These are phyloP conservation scores for Gracilaria gracilis DNA, from an alignment of 23 red algal genomes.

Conservation along the genomic window DNA sequence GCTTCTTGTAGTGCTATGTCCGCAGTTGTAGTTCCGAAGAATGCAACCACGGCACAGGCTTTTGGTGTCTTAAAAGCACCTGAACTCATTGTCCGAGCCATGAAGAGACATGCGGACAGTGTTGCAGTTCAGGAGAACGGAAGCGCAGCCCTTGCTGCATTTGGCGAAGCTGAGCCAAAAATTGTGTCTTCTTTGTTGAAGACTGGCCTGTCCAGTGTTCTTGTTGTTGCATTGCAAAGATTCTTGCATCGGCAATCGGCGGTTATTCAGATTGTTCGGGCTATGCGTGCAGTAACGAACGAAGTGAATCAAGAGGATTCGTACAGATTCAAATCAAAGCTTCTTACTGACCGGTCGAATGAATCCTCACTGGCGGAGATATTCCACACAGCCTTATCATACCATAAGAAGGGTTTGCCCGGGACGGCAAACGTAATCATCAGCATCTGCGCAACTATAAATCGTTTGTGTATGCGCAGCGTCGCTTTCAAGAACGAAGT, in stretches of 20 bases:
- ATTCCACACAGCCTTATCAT: constrained; percentile 70
- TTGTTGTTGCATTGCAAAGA: constrained; percentile 52
- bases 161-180: constrained; percentile 60
- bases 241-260: constrained; percentile 45
- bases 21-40: constrained; percentile 48
- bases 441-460: constrained; percentile 71
- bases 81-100: constrained; percentile 53
- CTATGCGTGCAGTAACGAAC: constrained; percentile 59
- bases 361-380: constrained; percentile 67
- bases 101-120: constrained; percentile 67
- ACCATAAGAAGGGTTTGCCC: constrained; percentile 67
- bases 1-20: constrained; percentile 43
- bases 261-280: constrained; percentile 63
- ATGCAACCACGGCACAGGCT: constrained; percentile 49
- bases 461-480: constrained; percentile 52
- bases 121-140: constrained; percentile 69
- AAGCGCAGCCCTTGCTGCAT: constrained; percentile 49
- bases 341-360: constrained; percentile 66
- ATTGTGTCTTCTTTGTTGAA: constrained; percentile 54
- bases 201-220: constrained; percentile 46
- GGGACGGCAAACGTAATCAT: constrained; percentile 65
- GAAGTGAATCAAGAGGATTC: constrained; percentile 68
- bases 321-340: constrained; percentile 65
- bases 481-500: constrained; percentile 67
- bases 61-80: constrained; percentile 49